Evolutionary conservation across 2,329 filamentous ascomycete species (phyloP), one percentile per base, ranked within the genome.

Genomic region (Ascochyta rabiei): DNA sequence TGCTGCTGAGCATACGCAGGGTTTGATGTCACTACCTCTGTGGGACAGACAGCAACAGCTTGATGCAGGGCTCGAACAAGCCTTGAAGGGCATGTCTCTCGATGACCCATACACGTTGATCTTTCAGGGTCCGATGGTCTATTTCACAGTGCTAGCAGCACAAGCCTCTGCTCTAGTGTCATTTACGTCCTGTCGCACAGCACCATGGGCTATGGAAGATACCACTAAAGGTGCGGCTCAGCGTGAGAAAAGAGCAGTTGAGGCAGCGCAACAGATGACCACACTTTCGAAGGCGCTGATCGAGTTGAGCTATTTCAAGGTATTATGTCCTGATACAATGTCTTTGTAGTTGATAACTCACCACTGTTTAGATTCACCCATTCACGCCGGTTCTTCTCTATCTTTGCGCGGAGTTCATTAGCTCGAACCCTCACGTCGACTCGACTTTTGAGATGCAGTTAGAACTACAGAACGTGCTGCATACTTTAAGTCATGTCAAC

Each of bases 1-100:
- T n/a, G 18, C 23, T 37, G 38, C 30, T 18, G 47, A 49, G 47
- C 38, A 49, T 23, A 34, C 47, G n/a, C 38, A 49, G 7, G 47
- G 47, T 12, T 21, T 49, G 30, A 21, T 42, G 1, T 43, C 47
- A 6, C 18, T 49, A 4, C 19, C 10, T 8, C 43, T 49, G 6
- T 49, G 47, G 47, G 39, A 49, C 15, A 49, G 38, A 37, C 47
- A 49, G n/a, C 30, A 49, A 37, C 47, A 33, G 23, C 39, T 49
- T 19, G 47, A 49, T 30, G 47, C 39, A 18, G 37, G 30, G 21
- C 24, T 49, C 6, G 31, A 34, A 28, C 19, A 42, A 28, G 47
- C 39, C n/a, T 13, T 43, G 4, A 42, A 37, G 30, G 38, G 47
- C 47, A 35, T 49, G 47, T 43, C 28, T n/a, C 30, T 49, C 4